Base-by-base conservation (phyloP, 1,284 basidiomycete genomes). In the Microbotryum silenes-acaulis region DNA sequence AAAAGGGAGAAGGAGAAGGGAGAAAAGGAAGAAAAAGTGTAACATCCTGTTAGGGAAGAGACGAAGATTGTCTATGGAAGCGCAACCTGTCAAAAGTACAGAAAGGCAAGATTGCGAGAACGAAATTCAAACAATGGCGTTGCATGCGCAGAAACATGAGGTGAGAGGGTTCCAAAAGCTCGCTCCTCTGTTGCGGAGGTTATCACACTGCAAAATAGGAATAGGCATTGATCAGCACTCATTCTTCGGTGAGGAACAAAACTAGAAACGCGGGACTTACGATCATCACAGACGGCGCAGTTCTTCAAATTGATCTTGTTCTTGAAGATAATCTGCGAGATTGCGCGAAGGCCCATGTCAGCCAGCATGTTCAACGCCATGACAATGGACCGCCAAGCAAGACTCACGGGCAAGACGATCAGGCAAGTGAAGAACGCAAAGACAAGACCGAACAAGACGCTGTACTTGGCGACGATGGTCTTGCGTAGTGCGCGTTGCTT, bases 351-450 rank as follows among this genome's bases (percentile, higher is more conserved):
- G 21, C 33, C 49, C 21, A 27, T 14, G 25, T 31, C 8, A 27
- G 14, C 27, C 27, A 54, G 52, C 18, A 10, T 16, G n/a, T 27
- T 23, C 18, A 52, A 27, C n/a, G 23, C 10, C 12, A 6, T 42
- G 37, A 16, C 12, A 42, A 42, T 18, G 12, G 16, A 18, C 37
- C 37, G 37, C 12, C 37, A 16, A 6, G 12, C 14, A 31, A 20
- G 18, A 49, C n/a, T 20, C 18, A 62, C 56, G 45, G 73, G 75
- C 56, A 77, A 63, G 42, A 73, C 68, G 65, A 78, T 76, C 50
- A 97, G 81, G 37, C 85, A 86, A 51, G 85, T 81, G 74, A 97
- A 91, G 67, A 86, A 73, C 60, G 82, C 82, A 69, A 92, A 82
- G 65, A 86, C 81, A 61, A 85, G 66, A 51, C 90, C 72, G 78